phyloP scores from a whole-genome alignment of 805 yeast genomes.

The Saccharomycopsis sp. region DNA sequence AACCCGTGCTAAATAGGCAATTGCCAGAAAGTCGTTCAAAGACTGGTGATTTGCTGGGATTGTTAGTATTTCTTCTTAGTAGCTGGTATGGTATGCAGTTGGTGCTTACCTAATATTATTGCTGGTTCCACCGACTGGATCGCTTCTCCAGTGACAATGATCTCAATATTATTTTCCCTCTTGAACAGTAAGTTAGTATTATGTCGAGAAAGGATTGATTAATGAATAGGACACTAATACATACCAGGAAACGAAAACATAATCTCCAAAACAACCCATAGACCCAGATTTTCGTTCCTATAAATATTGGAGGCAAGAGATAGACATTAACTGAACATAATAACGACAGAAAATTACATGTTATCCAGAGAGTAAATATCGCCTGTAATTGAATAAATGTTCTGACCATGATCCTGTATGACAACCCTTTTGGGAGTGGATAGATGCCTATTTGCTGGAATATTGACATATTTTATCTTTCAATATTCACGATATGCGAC shows the following conservation, averaged over 20 bases:
- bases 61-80: background rate
- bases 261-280: slow-evolving; percentile 15
- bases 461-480: background rate
- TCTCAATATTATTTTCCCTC: slow-evolving; percentile 18
- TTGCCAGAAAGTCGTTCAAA: slow-evolving; percentile 15
- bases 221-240: background rate
- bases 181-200: background rate
- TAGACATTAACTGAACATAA: slow-evolving; percentile 5
- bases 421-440: slow-evolving; percentile 5
- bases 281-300: slow-evolving; percentile 8
- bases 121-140: slow-evolving; percentile 13
- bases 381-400: background rate
- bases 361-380: slow-evolving; percentile 7
- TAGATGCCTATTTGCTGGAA: slow-evolving; percentile 1
- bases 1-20: slow-evolving; percentile 15
- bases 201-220: background rate
- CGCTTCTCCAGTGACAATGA: slow-evolving; percentile 17
- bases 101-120: slow-evolving; percentile 6
- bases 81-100: background rate
- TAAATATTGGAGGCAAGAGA: slow-evolving; percentile 14
- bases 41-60: slow-evolving; percentile 15
- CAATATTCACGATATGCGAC: no score
- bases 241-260: slow-evolving; percentile 13
- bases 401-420: slow-evolving; percentile 5
- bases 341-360: slow-evolving; percentile 8